Evolutionary conservation across 2,329 filamentous ascomycete genomes (phyloP), one percentile per base, ranked within the genome.

Genomic region (Cryphonectria radicalis): DNA sequence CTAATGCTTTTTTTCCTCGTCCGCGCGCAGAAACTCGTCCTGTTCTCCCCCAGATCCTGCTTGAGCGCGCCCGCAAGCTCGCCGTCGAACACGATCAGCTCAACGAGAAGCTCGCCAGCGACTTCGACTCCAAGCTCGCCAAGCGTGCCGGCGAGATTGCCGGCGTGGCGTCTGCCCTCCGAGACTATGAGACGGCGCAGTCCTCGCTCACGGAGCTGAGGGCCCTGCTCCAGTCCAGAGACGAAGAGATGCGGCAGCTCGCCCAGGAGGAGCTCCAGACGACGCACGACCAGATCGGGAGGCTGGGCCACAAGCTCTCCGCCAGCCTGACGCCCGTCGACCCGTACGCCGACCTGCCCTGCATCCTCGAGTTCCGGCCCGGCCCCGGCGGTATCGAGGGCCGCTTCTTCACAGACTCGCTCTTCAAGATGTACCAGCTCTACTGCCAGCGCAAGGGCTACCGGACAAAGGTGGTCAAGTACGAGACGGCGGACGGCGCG

Each of bases 371-470:
- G 82, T 92, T 99, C 72, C 89, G 95, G 0, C 96, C 96, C 0
- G 96, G 96, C 0, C 95, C 94, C 0, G 96, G 96, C 53, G 96
- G 96, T 2, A 90, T 94, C 70, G 96, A 99, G 82, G 95, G 95
- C 2, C 91, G 93, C 0, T 90, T 97, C 73, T 99, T 99, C 76
- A 94, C 95, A 17, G 92, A 93, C 69, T 90, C 96, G 67, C 82
- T 99, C 8, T 89, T 97, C 76, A 90, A 91, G 75, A 98, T 99
- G 96, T 99, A 99, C 82, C 88, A 90, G 74, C 84, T 85, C 0
- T 94, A 94, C 77, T 97, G 95, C 81, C 83, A 88, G 65, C 88
- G 90, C 7, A 87, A 87, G 63, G 91, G 91, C 3, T 87, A 94
- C 72, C 89, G 89, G 0, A 84, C 87, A 10, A 89, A 87, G 0